Base-by-base conservation (phyloP, 2,329 filamentous ascomycete genomes). In the Helminthosporium solani region DNA sequence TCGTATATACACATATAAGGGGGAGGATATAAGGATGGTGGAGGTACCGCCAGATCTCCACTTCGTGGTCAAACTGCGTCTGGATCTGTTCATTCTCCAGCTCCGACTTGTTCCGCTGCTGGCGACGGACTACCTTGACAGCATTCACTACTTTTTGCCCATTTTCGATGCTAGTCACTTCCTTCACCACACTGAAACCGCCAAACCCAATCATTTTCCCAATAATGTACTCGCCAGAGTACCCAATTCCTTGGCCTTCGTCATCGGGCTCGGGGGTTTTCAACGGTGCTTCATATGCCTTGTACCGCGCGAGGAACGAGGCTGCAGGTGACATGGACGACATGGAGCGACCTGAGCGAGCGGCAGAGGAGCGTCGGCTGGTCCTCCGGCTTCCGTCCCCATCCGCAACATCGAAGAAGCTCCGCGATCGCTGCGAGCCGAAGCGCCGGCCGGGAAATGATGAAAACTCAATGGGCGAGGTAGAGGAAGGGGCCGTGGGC, bases 11-110 rank as follows among this genome's bases (percentile, higher is more conserved):
- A 4, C 79, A 77, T 47, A 85, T 75, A 7, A 87, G 73, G 0
- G 80, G 78, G 23, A 87, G 68, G 38, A 87, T 78, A 58, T 86
- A 78, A 1, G 75, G 76, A 58, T 87, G 82, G 44, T 78, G 78
- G 34, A 86, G 70, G 57, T 82, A 83, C 36, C 84, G 77, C 84
- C 84, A 87, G 33, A 87, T 78, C 34, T 80, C 77, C 36, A 86
- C 80, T 70, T 87, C 84, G 50, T 86, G 84, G 57, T 86, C 84
- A 49, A 87, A 84, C 53, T 85, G 80, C 9, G 82, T 80, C 60
- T 86, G 84, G 11, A 82, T 76, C 52, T 79, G 77, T 33, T 87
- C 84, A 52, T 86, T 86, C 54, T 85, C 81, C 15, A 71, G 67
- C 50, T 86, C 83, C 21, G 73, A 75, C 52, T 77, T 78, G 43